Base-by-base conservation (phyloP, 2,329 filamentous ascomycete species). In the Epichloe baconii region DNA sequence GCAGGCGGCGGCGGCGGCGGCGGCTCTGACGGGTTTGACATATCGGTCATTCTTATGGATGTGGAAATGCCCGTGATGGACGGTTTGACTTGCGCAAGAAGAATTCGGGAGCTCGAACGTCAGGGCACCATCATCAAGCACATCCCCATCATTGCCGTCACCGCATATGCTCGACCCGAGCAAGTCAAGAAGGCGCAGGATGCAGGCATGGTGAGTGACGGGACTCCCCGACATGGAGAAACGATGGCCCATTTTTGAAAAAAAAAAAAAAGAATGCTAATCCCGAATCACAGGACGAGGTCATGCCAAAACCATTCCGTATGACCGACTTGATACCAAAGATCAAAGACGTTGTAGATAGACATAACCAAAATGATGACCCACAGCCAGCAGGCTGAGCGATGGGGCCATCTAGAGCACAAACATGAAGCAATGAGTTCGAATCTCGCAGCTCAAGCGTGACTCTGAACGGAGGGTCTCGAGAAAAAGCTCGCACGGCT, bases 41-140 rank as follows among this genome's bases (percentile, higher is more conserved):
- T 86, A 26, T 79, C 79, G 11, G 73, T 88, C 43, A 81, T 89
- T 14, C 66, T 89, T 5, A 88, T 89, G 85, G 86, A 90, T 61
- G 72, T 88, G 47, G 85, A 88, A 60, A 89, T 89, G 86, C 86
- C 86, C 1, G 75, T 88, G 42, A 88, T 89, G 85, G 84, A 90
- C 59, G 86, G 86, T 38, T 77, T 86, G 63, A 83, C 83, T 2
- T 88, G 85, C 55, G 80, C 85, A n/a, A 73, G 75, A 41, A 77
- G 72, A 53, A 88, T 91, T 49, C 76, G 86, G 21, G 75, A 83
- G 54, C 69, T 86, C 17, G 83, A 89, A 62, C 68, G 68, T 46
- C 71, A 78, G 48, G 79, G 80, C 31, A 76, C 73, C 35, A 76
- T 86, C 44, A 70, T 74, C n/a, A 69, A 72, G 44, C 83, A 87